phyloP scores from a whole-genome alignment of 163 green algal genomes.

The Chlamydomonas reinhardtii region DNA sequence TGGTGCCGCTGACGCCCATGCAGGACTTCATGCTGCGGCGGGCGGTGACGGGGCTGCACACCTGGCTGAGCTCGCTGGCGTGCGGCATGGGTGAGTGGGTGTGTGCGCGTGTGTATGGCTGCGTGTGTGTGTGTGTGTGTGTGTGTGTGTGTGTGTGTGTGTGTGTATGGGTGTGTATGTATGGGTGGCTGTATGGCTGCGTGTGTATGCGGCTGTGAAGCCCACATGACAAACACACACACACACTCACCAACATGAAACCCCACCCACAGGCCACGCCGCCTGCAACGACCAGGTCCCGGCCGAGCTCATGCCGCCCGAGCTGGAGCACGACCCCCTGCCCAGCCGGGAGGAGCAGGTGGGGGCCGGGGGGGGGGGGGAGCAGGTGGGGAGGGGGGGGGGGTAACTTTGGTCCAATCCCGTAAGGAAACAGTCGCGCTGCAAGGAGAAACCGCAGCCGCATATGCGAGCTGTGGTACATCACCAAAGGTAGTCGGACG shows the following conservation, averaged over 20 bases:
- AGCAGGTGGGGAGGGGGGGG: too few relatives aligned
- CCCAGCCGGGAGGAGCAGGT: constrained; percentile 23
- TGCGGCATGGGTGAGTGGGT: background rate
- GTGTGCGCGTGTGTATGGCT: too few relatives aligned
- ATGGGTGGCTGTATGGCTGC: background rate
- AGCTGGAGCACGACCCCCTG: background rate
- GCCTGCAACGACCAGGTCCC: constrained; percentile 36
- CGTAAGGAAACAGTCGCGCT: too few relatives aligned
- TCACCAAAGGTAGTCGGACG: too few relatives aligned
- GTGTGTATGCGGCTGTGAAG: too few relatives aligned
- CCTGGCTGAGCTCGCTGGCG: constrained; percentile 35
- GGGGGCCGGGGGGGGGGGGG: background rate
- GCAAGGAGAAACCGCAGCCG: too few relatives aligned
- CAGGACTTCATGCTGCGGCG: constrained; percentile 25
- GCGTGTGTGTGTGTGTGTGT: too few relatives aligned
- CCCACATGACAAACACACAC: too few relatives aligned
- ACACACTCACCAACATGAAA: background rate
- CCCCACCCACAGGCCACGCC: constrained; percentile 9
- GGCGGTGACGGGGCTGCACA: constrained; percentile 34
- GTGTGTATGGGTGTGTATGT: too few relatives aligned
- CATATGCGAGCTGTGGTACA: too few relatives aligned
- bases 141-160: background rate
- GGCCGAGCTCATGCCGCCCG: constrained; percentile 23
- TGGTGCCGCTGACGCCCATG: too few relatives aligned
- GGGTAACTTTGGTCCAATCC: too few relatives aligned